Base-by-base conservation (phyloP, 177 flowering plant genomes). In the Tripterygium wilfordii region DNA sequence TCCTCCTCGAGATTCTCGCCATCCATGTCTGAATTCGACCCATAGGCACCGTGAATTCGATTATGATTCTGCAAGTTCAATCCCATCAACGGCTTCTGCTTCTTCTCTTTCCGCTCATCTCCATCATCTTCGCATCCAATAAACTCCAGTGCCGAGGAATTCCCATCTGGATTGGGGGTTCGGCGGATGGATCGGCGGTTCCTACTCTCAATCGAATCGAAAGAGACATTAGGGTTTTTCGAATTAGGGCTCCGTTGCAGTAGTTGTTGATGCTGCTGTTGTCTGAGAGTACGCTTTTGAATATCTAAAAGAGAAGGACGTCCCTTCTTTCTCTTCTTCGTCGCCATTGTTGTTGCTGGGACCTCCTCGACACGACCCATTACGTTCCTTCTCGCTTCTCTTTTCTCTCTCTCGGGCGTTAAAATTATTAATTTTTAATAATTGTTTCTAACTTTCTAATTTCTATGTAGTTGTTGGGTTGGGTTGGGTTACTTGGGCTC, bases 271-370 rank as follows among this genome's bases (percentile, higher is more conserved):
- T n/a, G n/a, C n/a, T n/a, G 56, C 46, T 77, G 79, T 46, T 61
- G 65, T 20, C 53, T 59, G 55, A 76, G 71, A 35, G 42, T 55
- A 36, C 88, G 77, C 36, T 75, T 77, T 50, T 81, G 85, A 37
- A 78, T 76, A 54, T 81, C 83, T n/a, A 73, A 38, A 9, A 81
- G 78, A 44, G 97, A 75, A 23, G 95, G 97, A 0, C 97, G 78
- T 33, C 95, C 97, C 78, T 83, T 84, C 70, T 88, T 88, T 79
- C 73, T 83, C 90, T 70, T 79, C 76, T 53, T 72, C 79, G 62
- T 72, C 74, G n/a, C n/a, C n/a, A n/a, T n/a, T n/a, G n/a, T n/a
- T n/a, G n/a, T n/a, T n/a, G n/a, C n/a, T n/a, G n/a, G n/a, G n/a
- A 44, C 53, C 40, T 16, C 35, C 39, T 32, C 25, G 30, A 22